Percentiles rank a stretch among this genome's conserved stretches.
Evolutionary conservation across 2,329 filamentous ascomycete genomes (phyloP).

Genomic region (Clonostachys chloroleuca): DNA sequence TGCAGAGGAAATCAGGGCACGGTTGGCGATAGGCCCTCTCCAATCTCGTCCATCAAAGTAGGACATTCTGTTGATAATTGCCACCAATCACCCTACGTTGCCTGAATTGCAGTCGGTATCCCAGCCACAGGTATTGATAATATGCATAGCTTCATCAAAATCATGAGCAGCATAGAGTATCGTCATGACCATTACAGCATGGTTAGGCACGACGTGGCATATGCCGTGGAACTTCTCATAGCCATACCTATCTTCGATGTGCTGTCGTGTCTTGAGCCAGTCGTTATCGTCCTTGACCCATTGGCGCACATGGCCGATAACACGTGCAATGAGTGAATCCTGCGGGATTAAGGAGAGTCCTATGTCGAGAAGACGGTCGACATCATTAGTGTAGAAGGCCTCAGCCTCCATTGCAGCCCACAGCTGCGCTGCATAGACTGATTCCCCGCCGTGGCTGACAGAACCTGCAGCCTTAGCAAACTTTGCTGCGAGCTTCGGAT

Average conservation of each 20-base stretch:
- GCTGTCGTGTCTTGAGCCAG: slow-evolving; percentile 23
- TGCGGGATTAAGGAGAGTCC: slow-evolving; percentile 18
- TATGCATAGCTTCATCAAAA: slow-evolving; percentile 25
- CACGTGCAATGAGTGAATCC: slow-evolving; percentile 15
- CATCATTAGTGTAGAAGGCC: slow-evolving; percentile 22
- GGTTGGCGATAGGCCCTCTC: slow-evolving; percentile 25
- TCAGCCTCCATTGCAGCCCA: slow-evolving; percentile 33
- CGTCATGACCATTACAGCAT: slow-evolving; percentile 24
- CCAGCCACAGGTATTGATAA: slow-evolving; percentile 27
- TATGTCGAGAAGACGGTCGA: slow-evolving; percentile 21
- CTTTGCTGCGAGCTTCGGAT: slow-evolving; percentile 18
- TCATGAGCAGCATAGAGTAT: slow-evolving; percentile 19
- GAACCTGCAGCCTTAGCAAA: slow-evolving; percentile 22
- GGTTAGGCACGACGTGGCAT: slow-evolving; percentile 26
- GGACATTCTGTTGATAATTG: slow-evolving; percentile 22
- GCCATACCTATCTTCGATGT: slow-evolving; percentile 21
- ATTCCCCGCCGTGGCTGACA: slow-evolving; percentile 31
- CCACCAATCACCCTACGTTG: slow-evolving; percentile 26
- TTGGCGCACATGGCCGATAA: slow-evolving; percentile 19
- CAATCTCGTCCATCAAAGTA: slow-evolving; percentile 21
- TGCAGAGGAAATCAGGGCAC: slow-evolving; percentile 24
- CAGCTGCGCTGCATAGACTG: slow-evolving; percentile 26
- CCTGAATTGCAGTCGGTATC: slow-evolving; percentile 32
- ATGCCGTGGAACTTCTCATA: slow-evolving; percentile 21
- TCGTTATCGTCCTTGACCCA: slow-evolving; percentile 13